Evolutionary conservation across 345 rosid genomes (phyloP).

Genomic region (Euphorbia tirucalli): DNA sequence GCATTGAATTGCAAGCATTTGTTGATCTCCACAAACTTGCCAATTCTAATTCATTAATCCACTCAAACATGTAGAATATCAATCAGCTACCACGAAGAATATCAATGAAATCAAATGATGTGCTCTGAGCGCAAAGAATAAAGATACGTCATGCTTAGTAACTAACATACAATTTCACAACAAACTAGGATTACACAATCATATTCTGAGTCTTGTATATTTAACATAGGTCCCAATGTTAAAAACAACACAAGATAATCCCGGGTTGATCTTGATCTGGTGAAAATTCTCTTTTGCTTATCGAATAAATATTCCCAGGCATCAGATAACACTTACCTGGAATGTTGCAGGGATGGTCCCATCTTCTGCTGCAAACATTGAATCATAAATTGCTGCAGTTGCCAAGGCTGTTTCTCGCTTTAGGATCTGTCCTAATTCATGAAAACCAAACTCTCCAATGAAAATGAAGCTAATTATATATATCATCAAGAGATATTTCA

Average conservation of each 20-base stretch:
- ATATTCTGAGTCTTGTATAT: no score
- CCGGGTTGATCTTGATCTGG: no score
- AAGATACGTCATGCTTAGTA: no score
- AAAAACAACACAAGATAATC: no score
- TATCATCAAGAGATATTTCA: neutral
- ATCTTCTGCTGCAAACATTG: conserved; percentile 89
- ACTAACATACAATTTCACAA: no score
- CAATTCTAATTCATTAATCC: neutral
- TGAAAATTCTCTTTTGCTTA: no score
- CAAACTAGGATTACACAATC: no score
- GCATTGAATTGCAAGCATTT: neutral
- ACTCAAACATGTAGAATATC: neutral
- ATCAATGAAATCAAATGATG: no score
- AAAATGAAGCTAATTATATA: neutral
- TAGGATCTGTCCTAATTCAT: conserved; percentile 46
- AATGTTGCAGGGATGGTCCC: conserved; percentile 92
- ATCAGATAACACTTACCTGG: conserved; percentile 46
- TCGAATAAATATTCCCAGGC: no score
- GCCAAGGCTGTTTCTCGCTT: conserved; percentile 89
- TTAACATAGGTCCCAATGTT: no score
- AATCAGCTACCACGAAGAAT: neutral
- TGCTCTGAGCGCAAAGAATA: no score
- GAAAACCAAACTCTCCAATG: conserved; percentile 2
- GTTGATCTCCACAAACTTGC: neutral
- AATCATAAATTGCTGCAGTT: conserved; percentile 92